phyloP scores from a whole-genome alignment of 2,329 filamentous ascomycete genomes.

The Xylariales sp. region DNA sequence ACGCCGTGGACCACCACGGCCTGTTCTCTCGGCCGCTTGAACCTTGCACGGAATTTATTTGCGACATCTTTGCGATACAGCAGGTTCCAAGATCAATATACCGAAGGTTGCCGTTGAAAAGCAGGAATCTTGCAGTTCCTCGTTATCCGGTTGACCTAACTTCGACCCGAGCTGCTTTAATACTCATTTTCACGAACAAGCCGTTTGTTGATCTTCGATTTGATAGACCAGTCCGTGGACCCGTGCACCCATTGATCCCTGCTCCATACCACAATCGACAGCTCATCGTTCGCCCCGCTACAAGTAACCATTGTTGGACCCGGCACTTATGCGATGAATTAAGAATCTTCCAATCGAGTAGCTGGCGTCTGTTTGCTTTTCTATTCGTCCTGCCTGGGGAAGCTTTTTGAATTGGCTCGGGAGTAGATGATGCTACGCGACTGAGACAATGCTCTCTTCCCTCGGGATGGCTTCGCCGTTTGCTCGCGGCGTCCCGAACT shows the following conservation, averaged over 20 bases:
- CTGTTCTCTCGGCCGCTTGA: too few species aligned
- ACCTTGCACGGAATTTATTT: too few species aligned
- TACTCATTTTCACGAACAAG: background rate
- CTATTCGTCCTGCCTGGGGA: conserved; percentile 2
- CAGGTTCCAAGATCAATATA: too few species aligned
- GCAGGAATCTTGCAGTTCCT: too few species aligned
- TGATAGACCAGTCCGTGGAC: background rate
- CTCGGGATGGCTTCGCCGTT: conserved; percentile 19
- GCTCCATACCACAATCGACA: background rate
- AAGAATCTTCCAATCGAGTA: background rate
- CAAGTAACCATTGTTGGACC: conserved; percentile 2
- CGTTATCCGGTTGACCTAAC: too few species aligned
- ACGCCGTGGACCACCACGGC: too few species aligned
- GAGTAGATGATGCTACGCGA: conserved; percentile 5
- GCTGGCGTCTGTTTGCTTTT: background rate
- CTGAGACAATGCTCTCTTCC: conserved; percentile 7
- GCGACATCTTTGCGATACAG: too few species aligned
- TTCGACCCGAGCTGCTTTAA: too few species aligned
- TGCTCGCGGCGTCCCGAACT: conserved; percentile 2
- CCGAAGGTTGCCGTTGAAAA: too few species aligned
- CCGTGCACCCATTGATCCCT: conserved; percentile 2
- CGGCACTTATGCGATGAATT: conserved; percentile 2
- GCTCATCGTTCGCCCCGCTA: conserved; percentile 6
- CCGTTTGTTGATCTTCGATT: conserved; percentile 5
- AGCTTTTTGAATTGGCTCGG: background rate